phyloP scores from a whole-genome alignment of 2,329 filamentous ascomycete species.

The Fusarium sp. region DNA sequence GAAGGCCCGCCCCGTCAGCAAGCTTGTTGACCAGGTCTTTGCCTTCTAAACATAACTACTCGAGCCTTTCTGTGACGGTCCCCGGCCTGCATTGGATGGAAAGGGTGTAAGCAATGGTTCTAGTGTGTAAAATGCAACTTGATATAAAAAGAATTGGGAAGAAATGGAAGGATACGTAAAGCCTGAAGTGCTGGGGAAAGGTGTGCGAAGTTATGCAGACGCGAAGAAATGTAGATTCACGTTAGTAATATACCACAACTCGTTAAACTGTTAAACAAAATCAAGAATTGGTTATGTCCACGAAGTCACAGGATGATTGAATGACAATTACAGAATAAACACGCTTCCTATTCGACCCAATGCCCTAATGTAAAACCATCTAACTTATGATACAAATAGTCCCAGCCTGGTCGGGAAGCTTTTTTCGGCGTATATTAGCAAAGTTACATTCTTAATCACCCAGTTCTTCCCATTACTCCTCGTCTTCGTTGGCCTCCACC shows the following conservation, averaged over 20 bases:
- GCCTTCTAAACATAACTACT: constrained; percentile 71
- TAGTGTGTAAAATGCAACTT: constrained; percentile 16
- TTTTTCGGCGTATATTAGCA: constrained; percentile 24
- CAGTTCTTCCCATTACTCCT: constrained; percentile 39
- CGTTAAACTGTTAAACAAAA: constrained; percentile 4
- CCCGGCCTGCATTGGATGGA: constrained; percentile 2
- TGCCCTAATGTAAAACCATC: constrained; percentile 32
- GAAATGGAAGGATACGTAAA: constrained; percentile 15
- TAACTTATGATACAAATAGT: constrained; percentile 39
- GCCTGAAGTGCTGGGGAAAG: neutral
- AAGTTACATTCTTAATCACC: constrained; percentile 31
- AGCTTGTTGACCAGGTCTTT: constrained; percentile 98
- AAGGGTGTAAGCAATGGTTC: neutral
- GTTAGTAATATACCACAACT: constrained; percentile 12
- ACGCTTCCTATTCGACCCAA: constrained; percentile 41
- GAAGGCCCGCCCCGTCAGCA: constrained; percentile 95
- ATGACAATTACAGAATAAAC: constrained; percentile 20
- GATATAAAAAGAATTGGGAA: constrained; percentile 26
- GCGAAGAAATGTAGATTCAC: constrained; percentile 25
- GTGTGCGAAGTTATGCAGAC: constrained; percentile 7
- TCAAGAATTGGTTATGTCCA: neutral
- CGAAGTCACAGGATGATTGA: neutral
- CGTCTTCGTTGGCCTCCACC: constrained; percentile 54
- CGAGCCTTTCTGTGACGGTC: neutral
- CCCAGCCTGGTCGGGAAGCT: constrained; percentile 12